phyloP scores from a whole-genome alignment of 345 rosid species.

The Cardamine resedifolia region DNA sequence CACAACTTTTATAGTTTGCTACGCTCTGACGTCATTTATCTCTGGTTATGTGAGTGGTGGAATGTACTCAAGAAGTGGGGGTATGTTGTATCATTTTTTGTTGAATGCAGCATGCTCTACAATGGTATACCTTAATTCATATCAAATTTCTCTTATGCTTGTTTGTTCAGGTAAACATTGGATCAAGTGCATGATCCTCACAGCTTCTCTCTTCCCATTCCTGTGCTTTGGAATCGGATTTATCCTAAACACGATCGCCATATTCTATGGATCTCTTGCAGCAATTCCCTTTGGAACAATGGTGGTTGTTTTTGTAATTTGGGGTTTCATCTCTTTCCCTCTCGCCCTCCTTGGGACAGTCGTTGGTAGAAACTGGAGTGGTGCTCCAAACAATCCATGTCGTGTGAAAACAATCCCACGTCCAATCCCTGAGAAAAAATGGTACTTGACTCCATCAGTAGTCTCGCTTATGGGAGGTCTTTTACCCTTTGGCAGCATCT shows the following conservation, averaged over 20 bases:
- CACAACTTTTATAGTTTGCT: slow-evolving; percentile 94
- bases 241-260: slow-evolving; percentile 78
- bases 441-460: slow-evolving; percentile 93
- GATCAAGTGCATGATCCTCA: slow-evolving; percentile 94
- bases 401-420: slow-evolving; percentile 98
- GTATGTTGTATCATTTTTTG: slow-evolving; percentile 45
- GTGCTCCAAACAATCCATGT: slow-evolving; percentile 93
- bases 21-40: slow-evolving; percentile 94
- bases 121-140: too few species aligned
- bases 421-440: slow-evolving; percentile 92
- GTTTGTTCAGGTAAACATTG: slow-evolving; percentile 74
- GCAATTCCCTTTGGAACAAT: slow-evolving; percentile 97
- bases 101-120: background rate
- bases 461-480: slow-evolving; percentile 94
- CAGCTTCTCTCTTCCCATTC: slow-evolving; percentile 92
- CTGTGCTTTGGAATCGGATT: slow-evolving; percentile 93
- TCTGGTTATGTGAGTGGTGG: slow-evolving; percentile 99
- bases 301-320: slow-evolving; percentile 86
- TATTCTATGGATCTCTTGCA: slow-evolving; percentile 89
- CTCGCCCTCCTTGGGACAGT: slow-evolving; percentile 93
- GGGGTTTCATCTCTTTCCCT: slow-evolving; percentile 96
- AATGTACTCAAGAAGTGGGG: slow-evolving; percentile 97
- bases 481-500: slow-evolving; percentile 92
- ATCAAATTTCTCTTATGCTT: background rate
- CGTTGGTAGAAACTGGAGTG: slow-evolving; percentile 93